phyloP scores from a whole-genome alignment of 148 eudicot genomes.

The Spergularia bocconei region DNA sequence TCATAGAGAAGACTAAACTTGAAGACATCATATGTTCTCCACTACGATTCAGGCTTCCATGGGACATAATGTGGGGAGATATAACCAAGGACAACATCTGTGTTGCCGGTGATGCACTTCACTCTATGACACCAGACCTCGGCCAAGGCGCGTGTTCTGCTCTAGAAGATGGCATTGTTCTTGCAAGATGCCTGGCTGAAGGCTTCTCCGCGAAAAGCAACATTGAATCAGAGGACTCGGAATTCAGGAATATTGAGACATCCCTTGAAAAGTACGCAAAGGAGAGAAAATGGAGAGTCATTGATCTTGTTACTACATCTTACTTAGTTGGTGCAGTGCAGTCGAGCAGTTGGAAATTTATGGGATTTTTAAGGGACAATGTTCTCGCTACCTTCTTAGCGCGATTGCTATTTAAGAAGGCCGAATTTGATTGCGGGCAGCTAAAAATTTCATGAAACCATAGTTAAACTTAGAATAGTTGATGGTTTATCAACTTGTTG shows the following conservation, averaged over 20 bases:
- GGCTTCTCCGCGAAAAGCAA: slow-evolving; percentile 16
- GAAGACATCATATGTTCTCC: slow-evolving; percentile 31
- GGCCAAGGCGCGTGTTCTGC: slow-evolving; percentile 62
- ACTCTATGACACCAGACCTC: slow-evolving; percentile 61
- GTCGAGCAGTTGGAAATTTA: slow-evolving; percentile 32
- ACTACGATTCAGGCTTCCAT: slow-evolving; percentile 40
- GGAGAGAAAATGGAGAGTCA: slow-evolving; percentile 48
- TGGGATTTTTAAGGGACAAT: slow-evolving; percentile 41
- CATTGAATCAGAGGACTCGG: not conserved
- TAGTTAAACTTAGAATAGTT: too few species aligned
- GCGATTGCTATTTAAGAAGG: slow-evolving; percentile 28
- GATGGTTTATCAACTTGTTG: too few species aligned
- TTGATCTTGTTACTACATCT: slow-evolving; percentile 31
- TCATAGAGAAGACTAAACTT: slow-evolving; percentile 29
- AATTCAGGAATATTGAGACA: slow-evolving; percentile 30
- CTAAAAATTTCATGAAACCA: slow-evolving; percentile 2
- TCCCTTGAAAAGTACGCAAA: slow-evolving; percentile 32
- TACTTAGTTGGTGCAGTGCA: slow-evolving; percentile 38
- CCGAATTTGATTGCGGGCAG: slow-evolving; percentile 40
- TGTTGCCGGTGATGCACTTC: slow-evolving; percentile 53
- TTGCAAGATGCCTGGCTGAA: slow-evolving; percentile 39
- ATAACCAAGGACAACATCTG: slow-evolving; percentile 54
- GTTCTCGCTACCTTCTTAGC: slow-evolving; percentile 28
- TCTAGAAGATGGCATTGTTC: slow-evolving; percentile 43
- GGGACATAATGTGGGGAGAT: slow-evolving; percentile 38